Percentiles rank a stretch among this genome's conserved stretches.
Conservation (phyloP, 2,329 filamentous ascomycete species). For the Microsporum audouinii region DNA sequence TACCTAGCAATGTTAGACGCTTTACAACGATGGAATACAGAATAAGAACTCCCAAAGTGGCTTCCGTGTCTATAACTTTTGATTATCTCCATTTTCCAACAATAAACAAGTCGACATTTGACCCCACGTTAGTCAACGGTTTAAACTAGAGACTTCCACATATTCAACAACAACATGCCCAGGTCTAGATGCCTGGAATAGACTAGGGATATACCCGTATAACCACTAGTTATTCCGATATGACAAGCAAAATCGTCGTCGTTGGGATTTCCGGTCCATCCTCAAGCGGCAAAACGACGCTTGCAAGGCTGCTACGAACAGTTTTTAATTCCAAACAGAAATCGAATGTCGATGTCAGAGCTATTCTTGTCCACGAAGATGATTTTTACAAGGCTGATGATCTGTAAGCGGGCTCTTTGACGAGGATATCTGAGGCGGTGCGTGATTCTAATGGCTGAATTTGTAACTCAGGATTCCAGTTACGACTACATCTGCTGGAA, state of each 20-base stretch:
- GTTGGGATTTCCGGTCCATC: conserved; percentile 81
- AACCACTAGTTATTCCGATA: not conserved
- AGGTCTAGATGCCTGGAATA: not conserved
- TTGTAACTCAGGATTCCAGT: conserved; percentile 31
- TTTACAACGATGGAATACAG: too few species aligned
- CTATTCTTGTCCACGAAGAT: conserved; percentile 83
- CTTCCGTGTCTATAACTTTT: too few species aligned
- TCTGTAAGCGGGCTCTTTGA: conserved; percentile 38
- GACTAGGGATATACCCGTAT: not conserved
- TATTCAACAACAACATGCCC: too few species aligned
- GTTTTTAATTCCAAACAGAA: conserved; percentile 49
- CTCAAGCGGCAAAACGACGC: conserved; percentile 87
- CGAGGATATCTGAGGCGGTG: not conserved
- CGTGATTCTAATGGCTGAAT: not conserved
- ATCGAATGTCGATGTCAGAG: conserved; percentile 14
- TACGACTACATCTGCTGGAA: conserved; percentile 38
- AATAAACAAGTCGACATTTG: too few species aligned
- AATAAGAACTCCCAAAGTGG: too few species aligned
- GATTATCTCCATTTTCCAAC: too few species aligned
- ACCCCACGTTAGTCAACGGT: too few species aligned
- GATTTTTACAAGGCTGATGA: conserved; percentile 84
- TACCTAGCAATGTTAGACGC: too few species aligned
- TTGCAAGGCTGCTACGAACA: conserved; percentile 70
- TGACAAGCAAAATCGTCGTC: conserved; percentile 1
- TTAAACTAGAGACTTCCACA: too few species aligned